phyloP scores from a whole-genome alignment of 768 basidiomycete genomes.

The Rhizopogon sp. region DNA sequence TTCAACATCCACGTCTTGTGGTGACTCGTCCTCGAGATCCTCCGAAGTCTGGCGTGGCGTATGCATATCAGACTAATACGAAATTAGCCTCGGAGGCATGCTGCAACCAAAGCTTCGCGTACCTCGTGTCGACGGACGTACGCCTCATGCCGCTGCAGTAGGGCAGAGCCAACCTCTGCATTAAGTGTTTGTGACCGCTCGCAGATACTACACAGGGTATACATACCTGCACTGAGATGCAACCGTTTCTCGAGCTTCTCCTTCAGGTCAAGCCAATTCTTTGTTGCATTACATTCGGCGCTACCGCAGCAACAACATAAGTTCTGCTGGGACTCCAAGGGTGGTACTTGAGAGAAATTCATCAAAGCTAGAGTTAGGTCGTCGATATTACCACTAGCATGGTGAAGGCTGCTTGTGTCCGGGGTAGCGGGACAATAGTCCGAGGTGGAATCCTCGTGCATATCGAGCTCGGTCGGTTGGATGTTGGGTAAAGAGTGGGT shows the following conservation, averaged over 20 bases:
- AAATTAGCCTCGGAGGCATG: constrained; percentile 7
- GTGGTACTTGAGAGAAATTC: constrained; percentile 66
- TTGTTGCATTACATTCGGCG: constrained; percentile 61
- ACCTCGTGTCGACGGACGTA: constrained; percentile 74
- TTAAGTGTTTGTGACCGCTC: constrained; percentile 2
- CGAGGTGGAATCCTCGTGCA: constrained; percentile 15
- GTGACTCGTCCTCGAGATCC: constrained; percentile 6
- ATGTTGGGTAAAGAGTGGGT: background rate
- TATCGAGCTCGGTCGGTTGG: constrained; percentile 6
- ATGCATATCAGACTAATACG: constrained; percentile 13
- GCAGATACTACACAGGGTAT: constrained; percentile 1
- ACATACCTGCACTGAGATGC: constrained; percentile 81
- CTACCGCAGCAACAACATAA: constrained; percentile 61
- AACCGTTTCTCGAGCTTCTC: constrained; percentile 71
- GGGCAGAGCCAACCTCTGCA: constrained; percentile 84
- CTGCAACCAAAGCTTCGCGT: constrained; percentile 16
- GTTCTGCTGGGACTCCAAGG: constrained; percentile 58
- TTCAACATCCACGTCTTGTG: constrained; percentile 14
- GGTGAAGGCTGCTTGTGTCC: constrained; percentile 45
- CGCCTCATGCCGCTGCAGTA: constrained; percentile 82
- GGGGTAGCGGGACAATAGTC: constrained; percentile 40
- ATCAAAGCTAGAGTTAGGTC: constrained; percentile 71
- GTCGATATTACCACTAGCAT: constrained; percentile 63
- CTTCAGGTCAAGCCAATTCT: constrained; percentile 60
- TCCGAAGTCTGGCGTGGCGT: constrained; percentile 10